Evolutionary conservation across 1,139 yeast species (phyloP).

Genomic region (Pneumocystis canis): DNA sequence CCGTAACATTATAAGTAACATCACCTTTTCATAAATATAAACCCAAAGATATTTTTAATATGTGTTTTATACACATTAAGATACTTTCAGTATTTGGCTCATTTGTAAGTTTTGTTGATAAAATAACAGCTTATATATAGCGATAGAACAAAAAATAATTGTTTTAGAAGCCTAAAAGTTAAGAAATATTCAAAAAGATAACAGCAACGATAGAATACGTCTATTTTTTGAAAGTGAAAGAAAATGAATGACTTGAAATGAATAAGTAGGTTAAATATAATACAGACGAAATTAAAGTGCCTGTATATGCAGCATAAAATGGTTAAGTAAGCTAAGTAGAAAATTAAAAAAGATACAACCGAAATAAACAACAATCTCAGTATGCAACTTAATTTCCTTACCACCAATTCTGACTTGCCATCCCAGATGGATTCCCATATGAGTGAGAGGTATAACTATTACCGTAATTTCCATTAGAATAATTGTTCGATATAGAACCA

Average conservation of each 20-base stretch:
- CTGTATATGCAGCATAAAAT: not conserved
- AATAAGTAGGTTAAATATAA: not conserved
- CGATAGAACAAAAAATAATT: not conserved
- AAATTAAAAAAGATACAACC: not conserved
- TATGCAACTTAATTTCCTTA: not conserved
- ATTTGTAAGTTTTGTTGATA: not conserved
- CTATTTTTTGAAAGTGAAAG: not conserved
- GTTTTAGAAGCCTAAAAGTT: not conserved
- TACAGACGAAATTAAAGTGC: not conserved
- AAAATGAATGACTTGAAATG: not conserved
- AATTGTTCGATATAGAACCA: constrained; percentile 1
- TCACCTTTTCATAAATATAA: not conserved
- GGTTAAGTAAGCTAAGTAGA: not conserved
- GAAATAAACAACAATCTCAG: not conserved
- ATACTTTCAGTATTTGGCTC: not conserved
- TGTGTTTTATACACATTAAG: not conserved
- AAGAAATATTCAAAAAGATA: not conserved
- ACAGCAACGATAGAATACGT: not conserved
- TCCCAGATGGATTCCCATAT: not conserved
- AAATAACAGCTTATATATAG: not conserved
- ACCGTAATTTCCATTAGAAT: not conserved
- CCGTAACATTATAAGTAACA: not conserved
- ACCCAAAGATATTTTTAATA: not conserved
- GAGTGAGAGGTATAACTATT: not conserved
- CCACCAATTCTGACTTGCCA: not conserved